Conservation (phyloP, 1,139 yeast species). For the Wickerhamomyces sp. region DNA sequence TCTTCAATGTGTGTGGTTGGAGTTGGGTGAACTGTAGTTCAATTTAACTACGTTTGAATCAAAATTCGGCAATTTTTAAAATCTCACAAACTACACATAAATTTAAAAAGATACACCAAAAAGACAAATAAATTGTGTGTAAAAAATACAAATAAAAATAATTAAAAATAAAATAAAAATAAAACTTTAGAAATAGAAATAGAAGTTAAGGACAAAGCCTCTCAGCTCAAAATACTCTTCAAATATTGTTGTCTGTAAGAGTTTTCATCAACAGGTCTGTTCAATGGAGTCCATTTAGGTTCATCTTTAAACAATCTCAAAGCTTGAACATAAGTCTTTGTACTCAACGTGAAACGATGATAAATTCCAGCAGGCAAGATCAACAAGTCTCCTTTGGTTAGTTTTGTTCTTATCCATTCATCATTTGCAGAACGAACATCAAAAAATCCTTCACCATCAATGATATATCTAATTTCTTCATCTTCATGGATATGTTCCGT, state of each 20-base stretch:
- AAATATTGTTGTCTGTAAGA: conserved; percentile 37
- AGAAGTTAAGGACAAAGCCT: too few relatives aligned
- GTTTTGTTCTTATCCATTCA: conserved; percentile 73
- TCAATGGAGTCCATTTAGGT: conserved; percentile 93
- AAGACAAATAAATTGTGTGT: too few relatives aligned
- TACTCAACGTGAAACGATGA: conserved; percentile 80
- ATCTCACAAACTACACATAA: too few relatives aligned
- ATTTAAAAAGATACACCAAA: too few relatives aligned
- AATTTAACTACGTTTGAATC: too few relatives aligned
- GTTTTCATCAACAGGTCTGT: conserved; percentile 54
- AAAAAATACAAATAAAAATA: too few relatives aligned
- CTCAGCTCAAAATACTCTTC: conserved; percentile 26
- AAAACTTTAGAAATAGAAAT: too few relatives aligned
- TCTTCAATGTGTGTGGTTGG: too few relatives aligned
- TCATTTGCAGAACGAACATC: conserved; percentile 67
- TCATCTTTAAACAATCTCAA: conserved; percentile 86
- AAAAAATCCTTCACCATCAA: conserved; percentile 89
- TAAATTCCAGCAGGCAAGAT: conserved; percentile 88
- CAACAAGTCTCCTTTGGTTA: conserved; percentile 61
- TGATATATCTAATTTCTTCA: conserved; percentile 87
- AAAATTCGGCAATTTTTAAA: too few relatives aligned
- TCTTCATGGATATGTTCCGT: conserved; percentile 93
- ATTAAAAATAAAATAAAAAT: too few relatives aligned
- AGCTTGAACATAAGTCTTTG: conserved; percentile 62
- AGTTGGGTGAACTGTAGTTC: too few relatives aligned